Evolutionary conservation across 116 monocot species (phyloP).

Genomic region (Phalaenopsis hybrid): DNA sequence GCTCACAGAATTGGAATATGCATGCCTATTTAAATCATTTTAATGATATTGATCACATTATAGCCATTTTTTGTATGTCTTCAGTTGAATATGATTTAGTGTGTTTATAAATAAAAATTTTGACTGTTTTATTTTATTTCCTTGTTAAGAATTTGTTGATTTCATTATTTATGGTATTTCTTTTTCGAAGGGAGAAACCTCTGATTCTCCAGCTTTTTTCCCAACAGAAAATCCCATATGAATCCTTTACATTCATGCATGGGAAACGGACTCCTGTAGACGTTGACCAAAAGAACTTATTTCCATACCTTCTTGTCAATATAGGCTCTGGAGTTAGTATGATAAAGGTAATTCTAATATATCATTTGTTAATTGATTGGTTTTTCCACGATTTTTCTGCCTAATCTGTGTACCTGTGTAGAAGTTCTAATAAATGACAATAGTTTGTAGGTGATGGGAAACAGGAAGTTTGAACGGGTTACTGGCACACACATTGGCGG

Average conservation of each 20-base stretch:
- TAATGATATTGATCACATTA: neutral
- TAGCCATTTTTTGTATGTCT: neutral
- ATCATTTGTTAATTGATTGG: neutral
- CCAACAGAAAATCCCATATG: slow-evolving; percentile 43
- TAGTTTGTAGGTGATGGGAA: slow-evolving; percentile 49
- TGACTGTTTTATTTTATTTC: neutral
- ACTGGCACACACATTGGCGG: slow-evolving; percentile 74
- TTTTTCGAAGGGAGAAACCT: neutral
- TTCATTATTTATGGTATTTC: neutral
- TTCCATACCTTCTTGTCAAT: slow-evolving; percentile 67
- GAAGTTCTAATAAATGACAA: slow-evolving; percentile 9
- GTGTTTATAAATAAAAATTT: neutral
- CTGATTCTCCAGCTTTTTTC: slow-evolving; percentile 6
- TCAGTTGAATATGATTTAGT: neutral
- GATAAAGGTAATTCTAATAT: slow-evolving; percentile 44
- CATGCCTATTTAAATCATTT: no score
- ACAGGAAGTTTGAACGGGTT: slow-evolving; percentile 58
- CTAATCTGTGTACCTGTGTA: neutral
- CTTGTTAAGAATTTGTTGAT: neutral
- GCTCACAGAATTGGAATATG: no score
- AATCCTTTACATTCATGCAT: slow-evolving; percentile 45
- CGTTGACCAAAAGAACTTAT: slow-evolving; percentile 37
- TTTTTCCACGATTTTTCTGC: neutral
- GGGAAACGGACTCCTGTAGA: slow-evolving; percentile 29
- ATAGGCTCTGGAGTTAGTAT: slow-evolving; percentile 68